Evolutionary conservation across 2,329 filamentous ascomycete species (phyloP).

Genomic region (Tolypocladium inflatum): DNA sequence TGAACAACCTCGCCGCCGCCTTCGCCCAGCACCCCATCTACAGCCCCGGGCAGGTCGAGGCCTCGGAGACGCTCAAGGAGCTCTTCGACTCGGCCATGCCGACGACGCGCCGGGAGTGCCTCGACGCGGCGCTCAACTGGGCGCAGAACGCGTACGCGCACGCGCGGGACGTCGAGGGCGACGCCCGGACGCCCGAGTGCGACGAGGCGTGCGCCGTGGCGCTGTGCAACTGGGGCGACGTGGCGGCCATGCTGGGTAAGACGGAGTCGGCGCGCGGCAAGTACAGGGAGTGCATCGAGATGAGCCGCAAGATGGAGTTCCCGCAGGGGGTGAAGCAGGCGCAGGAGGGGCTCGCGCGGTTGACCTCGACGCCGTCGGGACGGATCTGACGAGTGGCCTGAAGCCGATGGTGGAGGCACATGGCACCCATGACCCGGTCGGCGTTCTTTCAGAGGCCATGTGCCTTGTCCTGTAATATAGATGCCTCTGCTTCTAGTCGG

Average conservation of each 20-base stretch:
- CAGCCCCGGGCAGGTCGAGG: constrained; percentile 14
- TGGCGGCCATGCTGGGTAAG: constrained; percentile 67
- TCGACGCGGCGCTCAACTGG: constrained; percentile 68
- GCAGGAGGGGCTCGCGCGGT: constrained; percentile 35
- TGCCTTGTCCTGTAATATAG: too few relatives aligned
- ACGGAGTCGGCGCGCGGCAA: constrained; percentile 52
- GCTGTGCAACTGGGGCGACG: constrained; percentile 78
- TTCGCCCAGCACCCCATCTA: constrained; percentile 57
- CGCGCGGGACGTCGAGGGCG: constrained; percentile 53
- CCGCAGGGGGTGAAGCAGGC: constrained; percentile 42
- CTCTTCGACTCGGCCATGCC: constrained; percentile 20
- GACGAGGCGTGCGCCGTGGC: constrained; percentile 75
- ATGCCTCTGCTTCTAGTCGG: too few relatives aligned
- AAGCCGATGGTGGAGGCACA: too few relatives aligned
- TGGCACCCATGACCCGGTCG: too few relatives aligned
- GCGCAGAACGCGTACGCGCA: constrained; percentile 65
- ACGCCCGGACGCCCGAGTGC: constrained; percentile 66
- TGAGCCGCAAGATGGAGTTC: constrained; percentile 48
- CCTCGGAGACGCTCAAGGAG: constrained; percentile 17
- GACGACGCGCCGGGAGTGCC: constrained; percentile 46
- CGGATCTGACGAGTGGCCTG: background rate
- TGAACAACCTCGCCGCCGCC: constrained; percentile 73
- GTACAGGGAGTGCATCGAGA: constrained; percentile 58
- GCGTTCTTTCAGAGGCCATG: too few relatives aligned
- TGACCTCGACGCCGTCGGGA: constrained; percentile 9